phyloP scores from a whole-genome alignment of 2,329 filamentous ascomycete species.

The Trichophyton mentagrophytes region DNA sequence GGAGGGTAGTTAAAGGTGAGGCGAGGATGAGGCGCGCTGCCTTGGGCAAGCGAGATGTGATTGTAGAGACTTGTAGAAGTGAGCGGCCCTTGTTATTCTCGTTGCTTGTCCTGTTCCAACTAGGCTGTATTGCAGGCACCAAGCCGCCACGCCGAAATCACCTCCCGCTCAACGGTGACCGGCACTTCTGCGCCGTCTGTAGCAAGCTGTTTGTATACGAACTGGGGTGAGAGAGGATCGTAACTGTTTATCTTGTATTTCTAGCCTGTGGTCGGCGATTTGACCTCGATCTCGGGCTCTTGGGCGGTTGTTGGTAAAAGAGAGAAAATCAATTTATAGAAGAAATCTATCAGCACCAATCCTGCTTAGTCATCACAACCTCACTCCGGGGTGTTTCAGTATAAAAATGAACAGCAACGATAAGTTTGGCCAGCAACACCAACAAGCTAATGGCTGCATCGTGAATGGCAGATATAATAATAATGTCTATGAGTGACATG shows the following conservation, averaged over 20 bases:
- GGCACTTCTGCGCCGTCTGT: neutral
- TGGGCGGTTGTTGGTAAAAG: slow-evolving; percentile 12
- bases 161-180: neutral
- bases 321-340: slow-evolving; percentile 15
- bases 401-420: neutral
- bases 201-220: neutral
- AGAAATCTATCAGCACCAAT: slow-evolving; percentile 10
- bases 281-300: slow-evolving; percentile 3
- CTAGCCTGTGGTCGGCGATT: slow-evolving; percentile 1
- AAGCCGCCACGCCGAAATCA: neutral
- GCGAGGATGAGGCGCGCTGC: neutral
- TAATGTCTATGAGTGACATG: too few species aligned
- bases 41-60: neutral
- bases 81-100: neutral
- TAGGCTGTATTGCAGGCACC: neutral
- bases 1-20: neutral
- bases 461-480: too few species aligned
- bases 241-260: slow-evolving; percentile 3
- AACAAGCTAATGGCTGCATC: neutral
- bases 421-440: neutral
- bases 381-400: neutral
- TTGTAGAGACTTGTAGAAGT: neutral
- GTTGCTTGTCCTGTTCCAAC: neutral
- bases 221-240: neutral
- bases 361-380: slow-evolving; percentile 13